Percentiles rank a stretch among this genome's conserved stretches.
phyloP scores from a whole-genome alignment of 139 green algal genomes.

The Closterium sp. region DNA sequence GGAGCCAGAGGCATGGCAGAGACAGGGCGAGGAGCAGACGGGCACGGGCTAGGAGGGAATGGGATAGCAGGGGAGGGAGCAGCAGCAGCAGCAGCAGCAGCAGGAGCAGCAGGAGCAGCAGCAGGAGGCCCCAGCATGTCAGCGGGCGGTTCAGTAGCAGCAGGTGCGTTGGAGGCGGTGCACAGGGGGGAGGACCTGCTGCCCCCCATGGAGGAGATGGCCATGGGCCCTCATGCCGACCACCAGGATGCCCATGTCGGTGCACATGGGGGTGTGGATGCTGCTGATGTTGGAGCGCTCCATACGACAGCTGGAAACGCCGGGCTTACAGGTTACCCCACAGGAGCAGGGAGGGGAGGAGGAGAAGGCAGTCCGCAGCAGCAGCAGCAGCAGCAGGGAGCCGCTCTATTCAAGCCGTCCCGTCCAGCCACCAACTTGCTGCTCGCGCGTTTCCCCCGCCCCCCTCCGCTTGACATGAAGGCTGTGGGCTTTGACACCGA shows the following conservation, averaged over 20 bases:
- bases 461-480: neutral
- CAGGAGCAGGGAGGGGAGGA: neutral
- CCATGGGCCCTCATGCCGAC: neutral
- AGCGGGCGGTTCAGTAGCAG: neutral
- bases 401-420: neutral
- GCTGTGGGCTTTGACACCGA: neutral
- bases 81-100: no score
- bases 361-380: neutral
- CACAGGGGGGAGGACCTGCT: neutral
- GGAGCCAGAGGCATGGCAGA: neutral
- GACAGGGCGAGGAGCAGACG: neutral
- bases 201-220: neutral
- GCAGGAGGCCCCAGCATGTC: neutral
- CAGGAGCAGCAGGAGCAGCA: neutral
- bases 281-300: neutral
- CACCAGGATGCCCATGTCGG: neutral
- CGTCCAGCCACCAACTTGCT: neutral
- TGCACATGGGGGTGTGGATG: neutral
- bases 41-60: neutral
- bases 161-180: neutral
- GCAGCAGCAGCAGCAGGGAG: neutral
- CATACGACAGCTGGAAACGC: neutral
- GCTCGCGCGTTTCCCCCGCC: neutral
- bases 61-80: neutral
- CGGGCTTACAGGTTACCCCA: neutral